Conservation (phyloP, 306 rosid genomes). For the Malus sylvestris region DNA sequence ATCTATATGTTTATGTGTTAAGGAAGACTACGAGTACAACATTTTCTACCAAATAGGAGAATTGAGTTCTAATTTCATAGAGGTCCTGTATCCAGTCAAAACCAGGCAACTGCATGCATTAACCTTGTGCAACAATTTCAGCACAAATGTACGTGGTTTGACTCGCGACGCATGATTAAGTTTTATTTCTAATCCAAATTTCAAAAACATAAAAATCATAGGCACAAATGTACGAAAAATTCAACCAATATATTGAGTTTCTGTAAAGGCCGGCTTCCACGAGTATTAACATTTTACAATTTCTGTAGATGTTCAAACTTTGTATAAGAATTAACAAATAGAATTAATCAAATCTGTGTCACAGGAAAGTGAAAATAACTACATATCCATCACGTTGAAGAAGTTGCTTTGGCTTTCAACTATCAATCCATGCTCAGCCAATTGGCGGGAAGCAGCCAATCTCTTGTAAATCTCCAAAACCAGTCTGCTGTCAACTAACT, state of each 20-base stretch:
- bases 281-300: no score
- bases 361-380: not conserved
- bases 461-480: slow-evolving; percentile 37
- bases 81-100: no score
- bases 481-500: slow-evolving; percentile 25
- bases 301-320: not conserved
- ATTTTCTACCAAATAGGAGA: not conserved
- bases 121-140: no score
- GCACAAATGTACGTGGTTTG: no score
- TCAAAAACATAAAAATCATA: no score
- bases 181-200: no score
- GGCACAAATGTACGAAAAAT: no score
- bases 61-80: no score
- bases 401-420: not conserved
- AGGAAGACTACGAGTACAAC: not conserved
- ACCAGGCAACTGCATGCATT: no score
- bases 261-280: not conserved
- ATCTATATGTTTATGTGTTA: no score
- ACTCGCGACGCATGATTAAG: no score
- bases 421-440: not conserved
- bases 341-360: not conserved
- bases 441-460: slow-evolving; percentile 21
- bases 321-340: not conserved
- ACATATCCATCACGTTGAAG: not conserved
- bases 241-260: not conserved